A percentile compares a stretch with the other conserved stretches of the same genome.
phyloP scores from a whole-genome alignment of 2,329 filamentous ascomycete species.

The Nigrograna mackinnonii region DNA sequence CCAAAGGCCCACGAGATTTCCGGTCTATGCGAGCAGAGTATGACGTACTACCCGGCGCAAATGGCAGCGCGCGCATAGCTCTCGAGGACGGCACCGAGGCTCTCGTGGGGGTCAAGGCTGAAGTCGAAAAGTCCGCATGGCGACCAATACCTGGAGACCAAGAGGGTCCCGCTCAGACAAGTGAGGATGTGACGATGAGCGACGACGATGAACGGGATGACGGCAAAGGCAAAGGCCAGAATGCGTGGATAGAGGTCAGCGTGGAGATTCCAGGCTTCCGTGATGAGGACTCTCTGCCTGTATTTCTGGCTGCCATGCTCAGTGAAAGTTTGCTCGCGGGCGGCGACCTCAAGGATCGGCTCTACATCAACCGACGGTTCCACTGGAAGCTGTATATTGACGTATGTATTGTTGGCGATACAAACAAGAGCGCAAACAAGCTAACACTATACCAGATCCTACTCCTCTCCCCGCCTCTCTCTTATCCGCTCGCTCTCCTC shows the following conservation, averaged over 20 bases:
- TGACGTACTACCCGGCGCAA: conserved; percentile 83
- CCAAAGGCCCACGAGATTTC: conserved; percentile 72
- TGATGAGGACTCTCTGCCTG: conserved; percentile 87
- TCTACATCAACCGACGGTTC: conserved; percentile 89
- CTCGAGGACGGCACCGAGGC: conserved; percentile 96
- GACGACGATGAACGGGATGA: conserved; percentile 33
- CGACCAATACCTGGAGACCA: conserved; percentile 23
- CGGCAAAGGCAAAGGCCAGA: conserved; percentile 50
- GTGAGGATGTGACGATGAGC: conserved; percentile 44
- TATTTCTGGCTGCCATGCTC: conserved; percentile 87
- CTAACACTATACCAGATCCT: conserved; percentile 65
- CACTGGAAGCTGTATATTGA: conserved; percentile 98
- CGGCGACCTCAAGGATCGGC: conserved; percentile 65
- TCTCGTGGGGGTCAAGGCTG: conserved; percentile 92
- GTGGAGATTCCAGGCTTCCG: conserved; percentile 90
- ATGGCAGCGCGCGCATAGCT: conserved; percentile 90
- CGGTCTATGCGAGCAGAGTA: conserved; percentile 89
- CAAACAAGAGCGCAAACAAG: neutral
- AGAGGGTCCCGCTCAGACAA: conserved; percentile 25
- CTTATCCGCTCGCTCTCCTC: conserved; percentile 89
- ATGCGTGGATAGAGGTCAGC: conserved; percentile 83
- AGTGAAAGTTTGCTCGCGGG: conserved; percentile 80
- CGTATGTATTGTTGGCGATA: conserved; percentile 57
- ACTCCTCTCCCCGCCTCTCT: conserved; percentile 88
- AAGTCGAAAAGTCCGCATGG: conserved; percentile 74